These are phyloP conservation scores for Penicillium vulpinum DNA, from an alignment of 2,329 filamentous ascomycete species.

Conservation along the genomic window DNA sequence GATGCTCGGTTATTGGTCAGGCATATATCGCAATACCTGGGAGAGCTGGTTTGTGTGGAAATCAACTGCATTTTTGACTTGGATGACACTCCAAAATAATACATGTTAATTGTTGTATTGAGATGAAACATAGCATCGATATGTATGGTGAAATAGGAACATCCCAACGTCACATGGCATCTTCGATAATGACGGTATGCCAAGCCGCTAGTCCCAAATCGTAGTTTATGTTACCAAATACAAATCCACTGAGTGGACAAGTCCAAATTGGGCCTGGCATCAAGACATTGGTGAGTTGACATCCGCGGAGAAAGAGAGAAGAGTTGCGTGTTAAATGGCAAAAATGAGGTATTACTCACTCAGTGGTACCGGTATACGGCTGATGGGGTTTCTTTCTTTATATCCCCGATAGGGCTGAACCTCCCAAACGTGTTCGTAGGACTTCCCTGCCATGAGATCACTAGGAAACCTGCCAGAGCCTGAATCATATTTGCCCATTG, in stretches of 20 bases:
- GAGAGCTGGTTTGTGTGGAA: background rate
- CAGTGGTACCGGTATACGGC: background rate
- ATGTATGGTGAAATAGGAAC: background rate
- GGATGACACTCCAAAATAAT: background rate
- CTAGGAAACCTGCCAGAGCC: background rate
- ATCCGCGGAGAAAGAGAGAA: slow-evolving; percentile 18
- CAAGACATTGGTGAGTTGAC: background rate
- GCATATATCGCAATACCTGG: background rate
- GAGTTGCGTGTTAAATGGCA: slow-evolving; percentile 2
- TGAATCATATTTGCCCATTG: background rate
- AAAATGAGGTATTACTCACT: background rate
- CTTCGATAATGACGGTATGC: slow-evolving; percentile 3
- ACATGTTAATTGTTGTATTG: too few species aligned
- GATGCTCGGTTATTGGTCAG: background rate
- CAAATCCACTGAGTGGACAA: slow-evolving; percentile 35
- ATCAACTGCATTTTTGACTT: background rate
- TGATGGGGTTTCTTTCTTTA: background rate
- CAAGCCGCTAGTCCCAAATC: slow-evolving; percentile 28
- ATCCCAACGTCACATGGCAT: background rate
- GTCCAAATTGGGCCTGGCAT: background rate
- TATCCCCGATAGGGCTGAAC: slow-evolving; percentile 4
- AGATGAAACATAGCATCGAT: background rate
- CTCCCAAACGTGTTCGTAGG: background rate
- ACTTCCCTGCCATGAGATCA: background rate
- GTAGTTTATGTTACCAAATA: slow-evolving; percentile 40